Evolutionary conservation across 1,139 yeast species (phyloP).

Genomic region (Pichia inconspicua): DNA sequence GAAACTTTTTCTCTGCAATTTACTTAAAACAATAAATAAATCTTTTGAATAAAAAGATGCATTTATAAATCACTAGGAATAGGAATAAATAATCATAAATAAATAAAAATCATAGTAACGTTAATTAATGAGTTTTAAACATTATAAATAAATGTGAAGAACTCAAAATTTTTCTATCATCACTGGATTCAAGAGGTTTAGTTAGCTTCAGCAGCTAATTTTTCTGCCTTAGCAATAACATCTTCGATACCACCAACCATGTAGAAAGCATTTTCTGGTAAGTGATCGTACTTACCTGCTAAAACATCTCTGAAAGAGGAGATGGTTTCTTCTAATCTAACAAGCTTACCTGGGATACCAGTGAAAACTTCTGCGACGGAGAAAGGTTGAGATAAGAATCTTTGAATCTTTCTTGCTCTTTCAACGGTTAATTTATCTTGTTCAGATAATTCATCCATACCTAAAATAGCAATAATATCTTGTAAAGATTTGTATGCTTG

Average conservation of each 20-base stretch:
- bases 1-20: too few relatives aligned
- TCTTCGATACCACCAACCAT: conserved; percentile 99
- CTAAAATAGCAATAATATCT: conserved; percentile 99
- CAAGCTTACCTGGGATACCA: conserved; percentile 98
- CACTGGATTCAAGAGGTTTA: conserved; percentile 28
- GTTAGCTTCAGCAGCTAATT: conserved; percentile 90
- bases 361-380: conserved; percentile 99
- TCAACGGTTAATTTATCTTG: conserved; percentile 97
- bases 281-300: conserved; percentile 96
- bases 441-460: conserved; percentile 99
- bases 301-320: conserved; percentile 93
- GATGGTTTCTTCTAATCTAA: conserved; percentile 91
- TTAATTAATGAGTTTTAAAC: conserved; percentile 2
- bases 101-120: conserved; percentile 17
- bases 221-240: conserved; percentile 97
- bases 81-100: conserved; percentile 16
- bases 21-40: conserved; percentile 11
- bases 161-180: conserved; percentile 3
- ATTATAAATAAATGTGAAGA: not conserved
- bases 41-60: conserved; percentile 13
- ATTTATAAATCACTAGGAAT: conserved; percentile 17
- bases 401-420: conserved; percentile 99
- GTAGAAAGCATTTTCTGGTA: conserved; percentile 99
- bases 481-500: conserved; percentile 99
- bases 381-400: conserved; percentile 99